phyloP scores from a whole-genome alignment of 1,284 basidiomycete genomes.

The Amylostereum areolatum region DNA sequence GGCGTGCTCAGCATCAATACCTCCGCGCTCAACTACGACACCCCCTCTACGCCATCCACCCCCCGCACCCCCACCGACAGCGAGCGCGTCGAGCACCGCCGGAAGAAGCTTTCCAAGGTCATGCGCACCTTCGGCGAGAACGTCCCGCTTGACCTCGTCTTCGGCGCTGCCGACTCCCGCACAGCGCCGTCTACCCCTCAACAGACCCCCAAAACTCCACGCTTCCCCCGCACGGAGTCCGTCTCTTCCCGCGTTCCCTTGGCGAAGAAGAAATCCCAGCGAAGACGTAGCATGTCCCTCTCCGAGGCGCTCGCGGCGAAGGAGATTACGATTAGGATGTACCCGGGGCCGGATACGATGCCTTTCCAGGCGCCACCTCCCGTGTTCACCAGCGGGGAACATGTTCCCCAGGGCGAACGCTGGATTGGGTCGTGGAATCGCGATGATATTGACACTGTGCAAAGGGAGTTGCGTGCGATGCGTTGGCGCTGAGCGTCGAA shows the following conservation, averaged over 20 bases:
- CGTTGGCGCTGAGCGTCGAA: conserved; percentile 3
- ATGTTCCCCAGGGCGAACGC: conserved; percentile 9
- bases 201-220: no score
- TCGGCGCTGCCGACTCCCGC: conserved; percentile 12
- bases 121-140: conserved; percentile 47
- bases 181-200: no score
- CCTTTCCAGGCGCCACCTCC: conserved; percentile 2
- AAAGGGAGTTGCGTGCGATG: conserved; percentile 13
- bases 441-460: conserved; percentile 14
- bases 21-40: conserved; percentile 5
- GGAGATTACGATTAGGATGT: neutral
- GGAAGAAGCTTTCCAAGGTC: conserved; percentile 42
- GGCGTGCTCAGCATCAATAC: conserved; percentile 8
- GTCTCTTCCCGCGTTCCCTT: neutral
- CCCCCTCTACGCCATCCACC: conserved; percentile 16
- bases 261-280: neutral
- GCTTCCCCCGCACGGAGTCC: no score
- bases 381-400: conserved; percentile 10
- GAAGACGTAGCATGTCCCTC: conserved; percentile 10
- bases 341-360: no score
- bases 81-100: conserved; percentile 19
- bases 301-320: neutral
- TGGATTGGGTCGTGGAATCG: conserved; percentile 18
- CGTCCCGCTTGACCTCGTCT: conserved; percentile 47
- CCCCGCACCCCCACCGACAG: conserved; percentile 12